A percentile compares a stretch with the other conserved stretches of the same genome.
These are phyloP conservation scores for Lactifluus pinguis DNA, from an alignment of 768 basidiomycete genomes.

Conservation along the genomic window DNA sequence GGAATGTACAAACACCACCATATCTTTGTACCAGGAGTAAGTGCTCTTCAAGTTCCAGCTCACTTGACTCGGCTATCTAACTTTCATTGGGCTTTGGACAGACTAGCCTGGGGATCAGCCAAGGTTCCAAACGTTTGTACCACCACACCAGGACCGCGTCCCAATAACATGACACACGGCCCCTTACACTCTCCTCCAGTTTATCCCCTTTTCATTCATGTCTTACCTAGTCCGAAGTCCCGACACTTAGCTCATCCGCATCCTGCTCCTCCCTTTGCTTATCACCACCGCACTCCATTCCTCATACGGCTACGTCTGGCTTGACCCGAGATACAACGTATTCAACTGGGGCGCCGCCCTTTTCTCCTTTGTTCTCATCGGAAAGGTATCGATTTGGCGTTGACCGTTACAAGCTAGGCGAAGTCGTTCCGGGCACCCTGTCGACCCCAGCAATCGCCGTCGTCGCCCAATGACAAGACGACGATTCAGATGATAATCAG, in stretches of 20 bases:
- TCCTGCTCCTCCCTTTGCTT: too few relatives aligned
- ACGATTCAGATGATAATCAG: slow-evolving; percentile 8
- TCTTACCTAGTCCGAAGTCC: too few relatives aligned
- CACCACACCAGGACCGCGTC: too few relatives aligned
- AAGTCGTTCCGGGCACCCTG: slow-evolving; percentile 28
- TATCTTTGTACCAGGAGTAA: slow-evolving; percentile 4
- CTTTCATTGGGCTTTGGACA: too few relatives aligned
- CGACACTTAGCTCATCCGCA: too few relatives aligned
- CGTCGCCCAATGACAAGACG: background rate
- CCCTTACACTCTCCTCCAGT: too few relatives aligned
- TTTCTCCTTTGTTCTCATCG: slow-evolving; percentile 43
- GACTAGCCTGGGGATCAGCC: too few relatives aligned
- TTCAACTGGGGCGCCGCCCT: slow-evolving; percentile 54
- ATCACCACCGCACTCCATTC: too few relatives aligned
- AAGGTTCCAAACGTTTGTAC: too few relatives aligned
- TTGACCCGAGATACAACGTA: slow-evolving; percentile 45
- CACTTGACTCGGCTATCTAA: slow-evolving; percentile 35
- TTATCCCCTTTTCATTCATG: too few relatives aligned
- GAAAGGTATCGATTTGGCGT: slow-evolving; percentile 57
- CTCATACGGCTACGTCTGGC: too few relatives aligned
- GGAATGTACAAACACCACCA: background rate
- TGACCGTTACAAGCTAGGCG: slow-evolving; percentile 58
- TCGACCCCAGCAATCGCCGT: slow-evolving; percentile 7
- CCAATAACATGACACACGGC: too few relatives aligned
- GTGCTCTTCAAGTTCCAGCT: slow-evolving; percentile 65